These are phyloP conservation scores for Acacia pycnantha DNA, from an alignment of 331 rosid species.

Conservation along the genomic window DNA sequence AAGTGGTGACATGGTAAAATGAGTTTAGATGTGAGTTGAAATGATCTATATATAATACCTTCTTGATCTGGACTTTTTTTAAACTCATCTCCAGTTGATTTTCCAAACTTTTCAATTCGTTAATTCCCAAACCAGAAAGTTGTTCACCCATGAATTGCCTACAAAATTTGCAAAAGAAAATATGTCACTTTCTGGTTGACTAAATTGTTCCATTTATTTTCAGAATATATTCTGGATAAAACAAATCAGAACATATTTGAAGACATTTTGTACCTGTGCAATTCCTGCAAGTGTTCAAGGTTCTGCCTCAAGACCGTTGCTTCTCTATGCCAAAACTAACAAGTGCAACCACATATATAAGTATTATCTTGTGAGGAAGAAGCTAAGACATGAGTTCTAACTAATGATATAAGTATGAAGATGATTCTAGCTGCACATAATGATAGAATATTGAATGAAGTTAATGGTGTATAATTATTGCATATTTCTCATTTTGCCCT, in stretches of 20 bases:
- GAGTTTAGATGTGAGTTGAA: not conserved
- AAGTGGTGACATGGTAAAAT: not conserved
- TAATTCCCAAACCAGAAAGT: slow-evolving; percentile 64
- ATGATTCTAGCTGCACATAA: too few species aligned
- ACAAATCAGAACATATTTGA: too few species aligned
- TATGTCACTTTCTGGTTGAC: not conserved
- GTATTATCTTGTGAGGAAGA: not conserved
- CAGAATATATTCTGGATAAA: too few species aligned
- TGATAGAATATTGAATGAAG: too few species aligned
- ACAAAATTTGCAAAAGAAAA: slow-evolving; percentile 21
- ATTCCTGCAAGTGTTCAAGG: not conserved
- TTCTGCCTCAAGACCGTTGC: not conserved
- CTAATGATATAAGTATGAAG: too few species aligned
- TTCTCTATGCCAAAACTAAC: not conserved
- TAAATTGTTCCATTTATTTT: not conserved
- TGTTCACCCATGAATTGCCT: slow-evolving; percentile 84
- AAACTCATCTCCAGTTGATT: slow-evolving; percentile 45
- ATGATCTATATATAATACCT: slow-evolving; percentile 39
- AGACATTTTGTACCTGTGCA: not conserved
- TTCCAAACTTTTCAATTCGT: slow-evolving; percentile 54
- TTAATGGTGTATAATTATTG: too few species aligned
- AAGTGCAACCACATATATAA: not conserved
- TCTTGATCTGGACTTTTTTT: slow-evolving; percentile 68
- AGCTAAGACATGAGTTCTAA: too few species aligned
- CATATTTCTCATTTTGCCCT: too few species aligned